phyloP scores from a whole-genome alignment of 2,329 filamentous ascomycete species.

The Penicillium sp. region DNA sequence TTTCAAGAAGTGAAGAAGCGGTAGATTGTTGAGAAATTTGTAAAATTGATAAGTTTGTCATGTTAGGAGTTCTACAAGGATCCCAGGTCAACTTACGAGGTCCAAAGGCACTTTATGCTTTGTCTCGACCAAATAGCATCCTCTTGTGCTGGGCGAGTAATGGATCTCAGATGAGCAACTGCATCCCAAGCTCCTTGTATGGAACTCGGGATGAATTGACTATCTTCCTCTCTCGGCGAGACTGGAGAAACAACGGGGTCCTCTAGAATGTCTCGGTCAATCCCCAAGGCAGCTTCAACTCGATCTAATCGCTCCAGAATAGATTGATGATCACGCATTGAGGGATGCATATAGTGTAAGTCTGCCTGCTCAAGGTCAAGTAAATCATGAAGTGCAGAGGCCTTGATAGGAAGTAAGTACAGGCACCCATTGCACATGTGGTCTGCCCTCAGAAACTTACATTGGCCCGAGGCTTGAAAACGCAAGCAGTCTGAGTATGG shows the following conservation, averaged over 20 bases:
- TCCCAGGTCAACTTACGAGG: slow-evolving; percentile 20
- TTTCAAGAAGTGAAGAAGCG: slow-evolving; percentile 30
- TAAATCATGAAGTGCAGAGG: slow-evolving; percentile 25
- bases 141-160: slow-evolving; percentile 21
- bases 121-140: slow-evolving; percentile 25
- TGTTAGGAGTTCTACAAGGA: background rate
- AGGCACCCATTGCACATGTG: background rate
- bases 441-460: slow-evolving; percentile 19
- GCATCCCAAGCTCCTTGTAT: slow-evolving; percentile 24
- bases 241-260: background rate
- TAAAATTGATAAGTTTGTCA: background rate
- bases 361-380: slow-evolving; percentile 11
- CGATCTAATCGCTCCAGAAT: slow-evolving; percentile 26
- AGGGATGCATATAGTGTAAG: background rate
- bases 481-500: slow-evolving; percentile 21
- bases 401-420: slow-evolving; percentile 13
- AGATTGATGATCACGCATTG: slow-evolving; percentile 17
- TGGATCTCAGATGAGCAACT: slow-evolving; percentile 22
- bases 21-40: slow-evolving; percentile 29
- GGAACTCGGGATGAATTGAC: slow-evolving; percentile 8
- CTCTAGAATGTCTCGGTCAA: slow-evolving; percentile 11
- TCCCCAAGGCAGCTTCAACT: slow-evolving; percentile 26
- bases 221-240: slow-evolving; percentile 16
- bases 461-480: slow-evolving; percentile 34
- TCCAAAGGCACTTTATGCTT: slow-evolving; percentile 27